Base-by-base conservation (phyloP, 1,139 yeast genomes). In the Suhomyces bokatorum region DNA sequence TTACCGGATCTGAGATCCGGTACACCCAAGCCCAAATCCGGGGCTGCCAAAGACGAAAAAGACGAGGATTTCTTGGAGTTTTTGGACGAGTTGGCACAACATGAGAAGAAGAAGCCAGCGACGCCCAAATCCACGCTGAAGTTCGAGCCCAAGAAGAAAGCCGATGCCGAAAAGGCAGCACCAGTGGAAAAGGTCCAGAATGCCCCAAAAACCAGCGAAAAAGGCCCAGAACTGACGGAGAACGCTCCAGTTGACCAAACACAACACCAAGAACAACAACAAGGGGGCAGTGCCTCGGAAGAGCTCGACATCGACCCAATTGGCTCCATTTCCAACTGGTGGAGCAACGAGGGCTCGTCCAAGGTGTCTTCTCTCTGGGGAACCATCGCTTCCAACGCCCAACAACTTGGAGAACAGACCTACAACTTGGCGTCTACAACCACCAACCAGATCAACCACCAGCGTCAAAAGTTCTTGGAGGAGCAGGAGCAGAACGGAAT, bases 21-120 rank as follows among this genome's bases (percentile, higher is more conserved):
- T 17, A 68, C 75, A 14, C 69, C 73, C 10, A 62, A 60, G 32
- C 70, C 73, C 8, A 42, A 39, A 30, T 16, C 30, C 22, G 36
- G 37, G 2, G 46, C 53, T 10, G 60, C 51, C 32, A 60, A 59
- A 37, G 60, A 59, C 20, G 78, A 76, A 39, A 75, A 78, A 37
- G 81, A 81, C 48, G 86, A 82, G 30, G 97, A 91, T 53, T 83
- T 93, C 37, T 70, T 91, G 59, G 96, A 88, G 31, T 91, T 93
- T 57, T 70, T 93, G 50, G 97, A 91, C 60, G 95, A 91, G 59
- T 71, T 93, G 52, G 88, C 81, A 27, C 75, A 71, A 32, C 76
- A 70, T 49, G 76, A 73, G 37, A 67, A 63, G 54, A 67, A 62
- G 50, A 65, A 61, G 41, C 52, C 63, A 1, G 32, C 54, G 3